Conservation (phyloP, 306 rosid species). For the Bauhinia variegata region DNA sequence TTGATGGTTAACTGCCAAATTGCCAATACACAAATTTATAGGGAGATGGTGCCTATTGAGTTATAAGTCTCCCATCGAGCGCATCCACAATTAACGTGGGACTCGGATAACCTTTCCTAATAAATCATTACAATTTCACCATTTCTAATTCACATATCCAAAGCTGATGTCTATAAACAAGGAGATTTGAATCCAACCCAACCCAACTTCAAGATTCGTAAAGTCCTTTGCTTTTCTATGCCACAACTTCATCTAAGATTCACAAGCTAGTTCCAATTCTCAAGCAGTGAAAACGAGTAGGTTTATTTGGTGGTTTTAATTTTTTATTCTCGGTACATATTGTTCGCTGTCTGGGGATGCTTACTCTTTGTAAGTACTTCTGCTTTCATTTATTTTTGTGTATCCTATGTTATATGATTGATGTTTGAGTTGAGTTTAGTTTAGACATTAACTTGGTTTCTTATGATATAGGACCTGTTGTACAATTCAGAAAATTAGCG, state of each 20-base stretch:
- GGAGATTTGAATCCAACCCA: conserved; percentile 35
- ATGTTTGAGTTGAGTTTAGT: neutral
- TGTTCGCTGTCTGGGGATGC: conserved; percentile 95
- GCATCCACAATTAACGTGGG: too few relatives aligned
- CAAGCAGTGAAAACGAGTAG: conserved; percentile 17
- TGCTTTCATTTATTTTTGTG: neutral
- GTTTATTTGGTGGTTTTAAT: neutral
- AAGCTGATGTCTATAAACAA: conserved; percentile 42
- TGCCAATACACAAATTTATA: too few relatives aligned
- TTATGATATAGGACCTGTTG: conserved; percentile 72
- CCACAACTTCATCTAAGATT: conserved; percentile 8
- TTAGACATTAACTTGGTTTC: neutral
- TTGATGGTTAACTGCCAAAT: too few relatives aligned
- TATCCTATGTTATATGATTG: neutral
- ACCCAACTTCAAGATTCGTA: conserved; percentile 47
- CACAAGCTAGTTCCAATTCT: neutral
- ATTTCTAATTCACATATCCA: conserved; percentile 38
- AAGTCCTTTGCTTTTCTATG: neutral
- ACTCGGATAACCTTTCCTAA: too few relatives aligned
- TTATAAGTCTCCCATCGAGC: too few relatives aligned
- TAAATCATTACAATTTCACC: too few relatives aligned
- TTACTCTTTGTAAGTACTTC: conserved; percentile 62
- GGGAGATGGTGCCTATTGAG: too few relatives aligned
- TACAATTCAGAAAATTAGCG: conserved; percentile 82
- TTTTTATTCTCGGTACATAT: conserved; percentile 36